Percentiles rank a stretch among this genome's conserved stretches.
Evolutionary conservation across 306 rosid genomes (phyloP).

Genomic region (Quercus dentata): DNA sequence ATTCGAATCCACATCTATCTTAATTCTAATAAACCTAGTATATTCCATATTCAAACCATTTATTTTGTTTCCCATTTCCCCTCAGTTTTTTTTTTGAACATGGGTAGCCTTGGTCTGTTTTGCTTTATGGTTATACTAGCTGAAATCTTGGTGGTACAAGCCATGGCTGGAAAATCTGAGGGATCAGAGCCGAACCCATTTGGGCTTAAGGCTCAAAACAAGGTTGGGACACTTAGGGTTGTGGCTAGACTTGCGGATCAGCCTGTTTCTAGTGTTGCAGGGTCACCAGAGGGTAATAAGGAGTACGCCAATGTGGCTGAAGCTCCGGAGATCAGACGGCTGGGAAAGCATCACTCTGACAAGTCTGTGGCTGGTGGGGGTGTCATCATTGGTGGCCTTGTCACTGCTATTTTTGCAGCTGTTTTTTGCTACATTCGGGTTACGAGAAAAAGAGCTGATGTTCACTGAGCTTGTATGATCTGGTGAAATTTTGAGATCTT

Average conservation of each 20-base stretch:
- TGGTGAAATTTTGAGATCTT: neutral
- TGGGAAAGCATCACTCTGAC: slow-evolving; percentile 63
- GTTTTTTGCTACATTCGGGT: slow-evolving; percentile 40
- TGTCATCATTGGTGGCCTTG: slow-evolving; percentile 82
- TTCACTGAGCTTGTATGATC: neutral
- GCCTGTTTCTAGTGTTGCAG: slow-evolving; percentile 18
- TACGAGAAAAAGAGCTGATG: neutral
- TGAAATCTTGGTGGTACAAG: slow-evolving; percentile 40
- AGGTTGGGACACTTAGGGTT: neutral
- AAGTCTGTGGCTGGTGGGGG: slow-evolving; percentile 89
- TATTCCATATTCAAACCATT: neutral
- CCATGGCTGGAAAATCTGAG: slow-evolving; percentile 31
- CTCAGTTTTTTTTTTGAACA: slow-evolving; percentile 4
- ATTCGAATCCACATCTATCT: neutral
- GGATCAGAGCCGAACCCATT: slow-evolving; percentile 20
- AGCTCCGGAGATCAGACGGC: slow-evolving; percentile 53
- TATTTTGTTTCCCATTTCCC: neutral
- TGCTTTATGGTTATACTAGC: slow-evolving; percentile 28
- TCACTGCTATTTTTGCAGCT: slow-evolving; percentile 74
- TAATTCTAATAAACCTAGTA: neutral
- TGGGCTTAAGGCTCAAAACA: slow-evolving; percentile 20
- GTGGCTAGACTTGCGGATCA: slow-evolving; percentile 18
- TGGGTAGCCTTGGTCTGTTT: slow-evolving; percentile 43
- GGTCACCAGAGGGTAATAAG: slow-evolving; percentile 18
- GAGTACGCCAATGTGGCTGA: slow-evolving; percentile 38